Conservation (phyloP, 1,284 basidiomycete genomes). For the Rhodotorula sp. region DNA sequence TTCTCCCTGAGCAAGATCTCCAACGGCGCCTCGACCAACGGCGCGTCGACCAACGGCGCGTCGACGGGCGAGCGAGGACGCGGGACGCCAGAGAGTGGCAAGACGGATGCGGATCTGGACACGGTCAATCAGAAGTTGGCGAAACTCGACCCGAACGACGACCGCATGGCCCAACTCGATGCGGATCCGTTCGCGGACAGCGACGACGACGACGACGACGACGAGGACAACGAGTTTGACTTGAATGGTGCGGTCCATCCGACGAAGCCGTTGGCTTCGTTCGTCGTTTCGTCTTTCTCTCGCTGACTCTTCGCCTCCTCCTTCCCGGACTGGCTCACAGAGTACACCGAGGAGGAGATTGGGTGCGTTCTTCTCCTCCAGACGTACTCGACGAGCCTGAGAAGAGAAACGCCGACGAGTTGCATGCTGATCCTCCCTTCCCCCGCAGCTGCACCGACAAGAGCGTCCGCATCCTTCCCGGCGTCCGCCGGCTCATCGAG, state of each 20-base stretch:
- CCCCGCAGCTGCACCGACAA: slow-evolving; percentile 36
- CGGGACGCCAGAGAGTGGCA: slow-evolving; percentile 2
- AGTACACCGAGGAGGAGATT: slow-evolving; percentile 41
- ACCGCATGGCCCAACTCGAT: slow-evolving; percentile 51
- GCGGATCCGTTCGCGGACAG: slow-evolving; percentile 55
- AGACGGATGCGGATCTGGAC: slow-evolving; percentile 19
- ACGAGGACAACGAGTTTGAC: slow-evolving; percentile 56
- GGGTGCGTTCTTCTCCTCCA: slow-evolving; percentile 14
- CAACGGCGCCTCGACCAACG: background rate
- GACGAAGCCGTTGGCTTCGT: too few relatives aligned
- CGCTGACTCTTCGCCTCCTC: too few relatives aligned
- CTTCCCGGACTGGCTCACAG: background rate
- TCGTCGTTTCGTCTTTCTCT: too few relatives aligned
- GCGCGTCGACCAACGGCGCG: background rate
- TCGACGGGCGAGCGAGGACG: background rate
- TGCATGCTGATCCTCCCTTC: background rate
- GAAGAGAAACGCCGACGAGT: background rate
- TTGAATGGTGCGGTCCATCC: too few relatives aligned
- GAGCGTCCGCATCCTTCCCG: slow-evolving; percentile 66
- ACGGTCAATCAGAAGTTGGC: slow-evolving; percentile 49
- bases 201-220: slow-evolving; percentile 61
- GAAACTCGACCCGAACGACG: slow-evolving; percentile 45
- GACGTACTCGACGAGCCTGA: background rate
- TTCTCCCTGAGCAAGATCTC: slow-evolving; percentile 36
- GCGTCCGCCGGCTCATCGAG: slow-evolving; percentile 65